These are phyloP conservation scores for Fusarium buharicum DNA, from an alignment of 2,329 filamentous ascomycete species.

Conservation along the genomic window DNA sequence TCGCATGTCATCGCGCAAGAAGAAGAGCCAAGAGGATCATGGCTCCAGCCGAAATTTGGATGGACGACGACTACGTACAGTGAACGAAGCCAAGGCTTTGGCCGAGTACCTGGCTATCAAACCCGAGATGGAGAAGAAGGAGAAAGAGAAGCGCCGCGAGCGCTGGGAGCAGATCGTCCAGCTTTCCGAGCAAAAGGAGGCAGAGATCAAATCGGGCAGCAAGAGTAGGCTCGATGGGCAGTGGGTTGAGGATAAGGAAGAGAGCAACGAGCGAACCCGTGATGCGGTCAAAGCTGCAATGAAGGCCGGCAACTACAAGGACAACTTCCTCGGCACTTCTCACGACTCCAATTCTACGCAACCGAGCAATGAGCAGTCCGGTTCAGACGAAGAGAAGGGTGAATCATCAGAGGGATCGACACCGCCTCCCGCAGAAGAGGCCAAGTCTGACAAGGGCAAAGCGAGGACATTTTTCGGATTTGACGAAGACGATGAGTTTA, in stretches of 20 bases:
- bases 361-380: conserved; percentile 42
- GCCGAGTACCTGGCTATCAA: conserved; percentile 96
- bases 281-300: conserved; percentile 78
- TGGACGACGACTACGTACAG: conserved; percentile 86
- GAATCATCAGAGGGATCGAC: conserved; percentile 60
- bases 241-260: conserved; percentile 96
- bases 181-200: conserved; percentile 81
- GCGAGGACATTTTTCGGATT: conserved; percentile 75
- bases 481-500: conserved; percentile 81
- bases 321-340: conserved; percentile 66
- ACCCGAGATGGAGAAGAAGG: conserved; percentile 95
- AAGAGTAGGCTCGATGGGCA: conserved; percentile 82
- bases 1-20: conserved; percentile 96
- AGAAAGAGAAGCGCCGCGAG: conserved; percentile 85
- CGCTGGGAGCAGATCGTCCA: conserved; percentile 92
- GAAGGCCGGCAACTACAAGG: conserved; percentile 70
- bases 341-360: conserved; percentile 58
- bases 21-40: conserved; percentile 85
- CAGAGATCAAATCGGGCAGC: conserved; percentile 80
- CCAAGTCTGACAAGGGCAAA: conserved; percentile 53
- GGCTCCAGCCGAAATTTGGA: conserved; percentile 94
- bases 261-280: conserved; percentile 83
- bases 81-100: conserved; percentile 93
- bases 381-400: conserved; percentile 53
- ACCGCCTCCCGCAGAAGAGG: conserved; percentile 58